A percentile compares a stretch with the other conserved stretches of the same genome.
These are phyloP conservation scores for Neopestalotiopsis sp. DNA, from an alignment of 2,329 filamentous ascomycete genomes.

Conservation along the genomic window DNA sequence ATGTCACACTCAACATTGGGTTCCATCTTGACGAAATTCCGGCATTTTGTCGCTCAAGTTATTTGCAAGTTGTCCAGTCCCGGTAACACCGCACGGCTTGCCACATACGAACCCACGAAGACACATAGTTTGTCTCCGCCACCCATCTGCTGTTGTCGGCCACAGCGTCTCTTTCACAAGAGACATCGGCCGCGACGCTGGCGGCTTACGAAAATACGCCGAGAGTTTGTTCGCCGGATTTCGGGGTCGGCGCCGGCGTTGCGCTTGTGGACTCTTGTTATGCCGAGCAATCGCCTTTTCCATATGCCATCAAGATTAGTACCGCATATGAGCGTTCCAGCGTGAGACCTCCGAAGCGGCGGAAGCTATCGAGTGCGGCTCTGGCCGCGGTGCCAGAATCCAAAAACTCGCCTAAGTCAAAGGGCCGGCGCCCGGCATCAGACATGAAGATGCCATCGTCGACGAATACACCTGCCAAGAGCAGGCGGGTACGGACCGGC, in stretches of 20 bases:
- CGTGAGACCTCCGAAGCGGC: conserved; percentile 32
- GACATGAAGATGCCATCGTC: conserved; percentile 26
- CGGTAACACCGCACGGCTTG: conserved; percentile 15
- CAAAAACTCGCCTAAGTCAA: conserved; percentile 19
- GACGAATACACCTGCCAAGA: conserved; percentile 54
- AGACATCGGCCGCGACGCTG: conserved; percentile 37
- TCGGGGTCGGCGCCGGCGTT: conserved; percentile 36
- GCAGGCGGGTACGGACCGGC: conserved; percentile 87
- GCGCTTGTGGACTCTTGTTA: conserved; percentile 35
- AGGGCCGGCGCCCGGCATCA: conserved; percentile 21
- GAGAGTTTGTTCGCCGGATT: conserved; percentile 39
- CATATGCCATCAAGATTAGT: conserved; percentile 35
- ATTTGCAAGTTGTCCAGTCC: conserved; percentile 16
- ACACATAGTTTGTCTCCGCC: conserved; percentile 5
- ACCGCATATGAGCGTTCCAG: conserved; percentile 31
- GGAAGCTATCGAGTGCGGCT: conserved; percentile 26
- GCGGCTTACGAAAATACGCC: conserved; percentile 39
- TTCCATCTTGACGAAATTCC: conserved; percentile 3
- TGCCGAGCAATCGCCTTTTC: conserved; percentile 35
- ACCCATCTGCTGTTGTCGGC: conserved; percentile 12
- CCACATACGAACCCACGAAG: conserved; percentile 19
- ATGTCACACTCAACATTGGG: conserved; percentile 7
- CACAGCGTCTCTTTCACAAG: conserved; percentile 24
- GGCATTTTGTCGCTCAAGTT: conserved; percentile 11
- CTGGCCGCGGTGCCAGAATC: conserved; percentile 22